A percentile compares a stretch with the other conserved stretches of the same genome.
phyloP scores from a whole-genome alignment of 1,284 basidiomycete genomes.

The Microbotryum lychnidis-dioicae region DNA sequence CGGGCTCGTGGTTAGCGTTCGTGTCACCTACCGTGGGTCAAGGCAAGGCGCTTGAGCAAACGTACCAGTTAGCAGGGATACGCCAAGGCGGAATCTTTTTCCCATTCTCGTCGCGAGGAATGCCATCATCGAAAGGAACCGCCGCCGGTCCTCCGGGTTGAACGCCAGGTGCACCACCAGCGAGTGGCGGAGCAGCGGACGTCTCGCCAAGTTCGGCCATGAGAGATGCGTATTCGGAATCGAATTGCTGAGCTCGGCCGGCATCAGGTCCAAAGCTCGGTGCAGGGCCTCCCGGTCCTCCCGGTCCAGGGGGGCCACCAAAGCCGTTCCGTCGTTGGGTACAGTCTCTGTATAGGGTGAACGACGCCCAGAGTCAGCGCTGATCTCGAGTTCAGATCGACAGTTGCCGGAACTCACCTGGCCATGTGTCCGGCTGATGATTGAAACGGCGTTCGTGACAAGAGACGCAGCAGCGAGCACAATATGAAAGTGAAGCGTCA shows the following conservation, averaged over 20 bases:
- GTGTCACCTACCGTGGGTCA: background rate
- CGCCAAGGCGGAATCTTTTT: slow-evolving; percentile 46
- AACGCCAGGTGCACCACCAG: slow-evolving; percentile 14
- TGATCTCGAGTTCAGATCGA: background rate
- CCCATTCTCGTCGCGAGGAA: slow-evolving; percentile 23
- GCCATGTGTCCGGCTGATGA: slow-evolving; percentile 74
- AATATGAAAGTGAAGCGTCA: no score
- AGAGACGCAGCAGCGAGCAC: no score
- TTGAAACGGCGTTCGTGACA: slow-evolving; percentile 2
- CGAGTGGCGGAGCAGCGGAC: slow-evolving; percentile 42
- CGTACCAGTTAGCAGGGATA: slow-evolving; percentile 45
- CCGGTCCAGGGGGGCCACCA: slow-evolving; percentile 37
- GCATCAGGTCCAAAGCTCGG: slow-evolving; percentile 40
- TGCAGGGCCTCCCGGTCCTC: slow-evolving; percentile 38
- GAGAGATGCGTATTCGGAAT: slow-evolving; percentile 92
- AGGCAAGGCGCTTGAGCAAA: background rate
- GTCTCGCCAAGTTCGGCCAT: slow-evolving; percentile 96
- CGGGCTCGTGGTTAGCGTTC: background rate
- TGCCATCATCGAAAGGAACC: slow-evolving; percentile 10
- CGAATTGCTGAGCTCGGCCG: slow-evolving; percentile 52
- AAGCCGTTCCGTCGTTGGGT: slow-evolving; percentile 65
- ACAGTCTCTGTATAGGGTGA: slow-evolving; percentile 51
- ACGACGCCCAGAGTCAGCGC: no score
- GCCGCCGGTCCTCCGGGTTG: slow-evolving; percentile 16
- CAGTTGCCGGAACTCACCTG: slow-evolving; percentile 42